Percentiles rank a stretch among this genome's conserved stretches.
phyloP scores from a whole-genome alignment of 2,329 filamentous ascomycete species.

The Ceratocystis colombiana region DNA sequence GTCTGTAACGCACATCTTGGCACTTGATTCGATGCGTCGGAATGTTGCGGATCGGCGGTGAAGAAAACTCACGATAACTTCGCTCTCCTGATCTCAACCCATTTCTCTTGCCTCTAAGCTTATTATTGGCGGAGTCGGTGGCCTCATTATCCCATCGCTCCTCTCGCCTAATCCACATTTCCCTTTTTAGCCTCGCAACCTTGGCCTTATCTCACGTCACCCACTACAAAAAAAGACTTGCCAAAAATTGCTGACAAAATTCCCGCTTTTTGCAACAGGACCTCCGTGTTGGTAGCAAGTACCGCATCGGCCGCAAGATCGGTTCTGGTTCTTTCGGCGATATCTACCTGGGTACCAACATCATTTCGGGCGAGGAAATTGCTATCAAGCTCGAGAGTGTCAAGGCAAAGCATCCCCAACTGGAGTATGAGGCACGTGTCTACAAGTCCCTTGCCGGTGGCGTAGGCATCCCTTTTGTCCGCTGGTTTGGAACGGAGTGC shows the following conservation, averaged over 20 bases:
- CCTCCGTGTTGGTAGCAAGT: conserved; percentile 98
- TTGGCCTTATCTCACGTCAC: not conserved
- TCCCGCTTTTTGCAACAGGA: conserved; percentile 48
- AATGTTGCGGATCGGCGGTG: not conserved
- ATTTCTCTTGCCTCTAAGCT: not conserved
- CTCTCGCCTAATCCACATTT: not conserved
- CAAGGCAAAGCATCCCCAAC: conserved; percentile 98
- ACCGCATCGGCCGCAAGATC: conserved; percentile 98
- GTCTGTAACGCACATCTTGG: not conserved
- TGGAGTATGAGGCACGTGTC: conserved; percentile 96
- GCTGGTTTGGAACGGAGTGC: conserved; percentile 98
- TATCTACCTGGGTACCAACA: conserved; percentile 98
- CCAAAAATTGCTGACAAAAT: conserved; percentile 16
- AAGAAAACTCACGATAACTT: not conserved
- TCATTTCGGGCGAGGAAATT: conserved; percentile 98
- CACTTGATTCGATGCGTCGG: not conserved
- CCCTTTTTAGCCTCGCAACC: not conserved
- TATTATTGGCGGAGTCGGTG: conserved; percentile 1
- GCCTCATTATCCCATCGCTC: not conserved
- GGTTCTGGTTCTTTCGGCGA: conserved; percentile 96
- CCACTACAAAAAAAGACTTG: not conserved
- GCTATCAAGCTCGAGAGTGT: conserved; percentile 99
- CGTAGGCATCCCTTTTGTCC: conserved; percentile 95
- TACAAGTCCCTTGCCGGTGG: conserved; percentile 85
- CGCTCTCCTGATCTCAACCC: not conserved